Evolutionary conservation across 805 yeast genomes (phyloP), one percentile per base, ranked within the genome.

Genomic region (Lachancea quebecensis): DNA sequence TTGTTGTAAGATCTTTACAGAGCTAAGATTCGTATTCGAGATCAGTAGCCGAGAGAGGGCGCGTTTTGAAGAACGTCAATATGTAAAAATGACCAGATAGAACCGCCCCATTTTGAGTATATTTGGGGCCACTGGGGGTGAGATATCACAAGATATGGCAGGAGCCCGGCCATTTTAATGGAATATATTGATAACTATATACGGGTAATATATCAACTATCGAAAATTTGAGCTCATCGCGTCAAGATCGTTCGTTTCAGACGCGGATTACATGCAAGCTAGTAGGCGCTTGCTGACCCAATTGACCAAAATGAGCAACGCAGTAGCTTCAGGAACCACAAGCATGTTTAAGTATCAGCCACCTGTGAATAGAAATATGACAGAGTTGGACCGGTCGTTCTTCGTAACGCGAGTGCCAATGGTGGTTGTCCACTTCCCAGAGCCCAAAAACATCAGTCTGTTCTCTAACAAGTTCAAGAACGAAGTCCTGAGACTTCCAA

Each of bases 401-500:
- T 91, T 91, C 67, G 57, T 67, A 6, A 71, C 70, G 12, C 65
- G 70, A n/a, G 66, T 85, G 11, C 74, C 77, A 1, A 66, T 88
- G 16, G 77, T 85, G 53, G 83, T 81, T 25, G 88, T 90, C 0
- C 66, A 70, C 41, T 78, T 91, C 55, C 79, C 82, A 4, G 80
- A 89, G 44, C 86, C 91, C 1, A 67, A 75, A 49, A 57, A 68
- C 51, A 70, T 88, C 28, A 80, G 86, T 4, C 56, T 56, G 2
- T 82, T 89, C 59, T 75, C 81, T n/a, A 82, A 80, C 56, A 54
- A 63, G 3, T 74, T 77, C 58, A 72, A 74, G 42, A 57, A 64
- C 9, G 93, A 83, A 52, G 69, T 87, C n/a, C 65, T 91, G 27
- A 76, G 77, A 50, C 56, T 85, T n/a, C 85, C 86, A 12, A 75